Conservation (phyloP, 2,329 filamentous ascomycete genomes). For the Alternaria hordeiaustralica region DNA sequence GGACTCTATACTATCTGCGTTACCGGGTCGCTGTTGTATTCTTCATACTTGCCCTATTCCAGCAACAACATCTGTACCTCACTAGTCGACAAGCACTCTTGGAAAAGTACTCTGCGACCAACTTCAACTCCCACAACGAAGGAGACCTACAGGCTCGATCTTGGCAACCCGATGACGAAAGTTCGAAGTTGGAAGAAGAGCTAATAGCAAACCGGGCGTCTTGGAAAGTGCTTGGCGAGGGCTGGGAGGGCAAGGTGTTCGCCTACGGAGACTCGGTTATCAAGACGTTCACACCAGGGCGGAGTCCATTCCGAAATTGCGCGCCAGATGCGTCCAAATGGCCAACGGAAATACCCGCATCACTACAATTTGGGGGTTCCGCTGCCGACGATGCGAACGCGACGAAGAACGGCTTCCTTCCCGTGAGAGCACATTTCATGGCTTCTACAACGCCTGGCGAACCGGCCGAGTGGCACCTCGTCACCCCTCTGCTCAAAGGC, state of each 20-base stretch:
- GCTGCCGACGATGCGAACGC: background rate
- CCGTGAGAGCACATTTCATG: conserved; percentile 24
- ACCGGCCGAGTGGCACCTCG: conserved; percentile 27
- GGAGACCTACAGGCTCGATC: background rate
- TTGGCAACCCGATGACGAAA: conserved; percentile 12
- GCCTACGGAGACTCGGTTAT: conserved; percentile 30
- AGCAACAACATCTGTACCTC: conserved; percentile 27
- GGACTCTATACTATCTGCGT: conserved; percentile 9
- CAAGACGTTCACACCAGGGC: conserved; percentile 33
- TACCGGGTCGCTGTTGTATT: conserved; percentile 22
- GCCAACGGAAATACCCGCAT: conserved; percentile 39
- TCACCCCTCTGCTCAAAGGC: conserved; percentile 22
- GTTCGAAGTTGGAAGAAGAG: conserved; percentile 17
- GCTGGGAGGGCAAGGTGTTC: conserved; percentile 35
- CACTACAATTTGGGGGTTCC: conserved; percentile 25
- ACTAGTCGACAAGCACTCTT: conserved; percentile 24
- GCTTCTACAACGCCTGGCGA: conserved; percentile 14
- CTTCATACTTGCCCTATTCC: conserved; percentile 19
- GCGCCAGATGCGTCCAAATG: conserved; percentile 19
- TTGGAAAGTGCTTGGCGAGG: conserved; percentile 30
- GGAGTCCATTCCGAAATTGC: conserved; percentile 37
- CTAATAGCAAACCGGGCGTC: conserved; percentile 25
- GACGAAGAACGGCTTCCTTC: conserved; percentile 19
- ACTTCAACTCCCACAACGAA: conserved; percentile 7
- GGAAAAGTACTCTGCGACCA: conserved; percentile 31